Percentiles rank a stretch among this genome's conserved stretches.
These are phyloP conservation scores for Lipomyces yamanashiensis DNA, from an alignment of 805 yeast species.

Conservation along the genomic window DNA sequence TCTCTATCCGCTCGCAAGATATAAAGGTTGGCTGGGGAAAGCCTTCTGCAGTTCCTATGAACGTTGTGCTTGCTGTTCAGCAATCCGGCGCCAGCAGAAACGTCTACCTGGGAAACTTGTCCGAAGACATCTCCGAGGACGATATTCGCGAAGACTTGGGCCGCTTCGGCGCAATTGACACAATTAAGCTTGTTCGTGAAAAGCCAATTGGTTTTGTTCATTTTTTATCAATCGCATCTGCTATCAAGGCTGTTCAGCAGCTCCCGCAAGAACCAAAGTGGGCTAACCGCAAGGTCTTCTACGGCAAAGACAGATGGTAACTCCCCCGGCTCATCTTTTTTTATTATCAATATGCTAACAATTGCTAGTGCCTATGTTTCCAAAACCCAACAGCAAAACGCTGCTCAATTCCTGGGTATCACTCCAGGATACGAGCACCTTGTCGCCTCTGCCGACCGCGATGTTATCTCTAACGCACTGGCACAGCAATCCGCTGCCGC, in stretches of 20 bases:
- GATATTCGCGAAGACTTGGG: constrained; percentile 69
- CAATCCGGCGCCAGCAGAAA: constrained; percentile 92
- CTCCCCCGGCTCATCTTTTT: not conserved
- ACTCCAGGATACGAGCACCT: constrained; percentile 87
- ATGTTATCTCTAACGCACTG: constrained; percentile 53
- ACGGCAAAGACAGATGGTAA: constrained; percentile 81
- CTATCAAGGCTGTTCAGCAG: constrained; percentile 81
- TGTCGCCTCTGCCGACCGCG: constrained; percentile 68
- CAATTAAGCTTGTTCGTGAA: constrained; percentile 75
- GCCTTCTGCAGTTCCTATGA: constrained; percentile 71
- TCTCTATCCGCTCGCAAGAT: constrained; percentile 78
- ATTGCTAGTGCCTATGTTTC: constrained; percentile 74
- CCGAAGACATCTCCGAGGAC: constrained; percentile 66
- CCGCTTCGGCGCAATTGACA: constrained; percentile 82
- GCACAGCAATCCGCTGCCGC: constrained; percentile 96
- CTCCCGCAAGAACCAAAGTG: constrained; percentile 73
- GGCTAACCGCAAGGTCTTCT: constrained; percentile 76
- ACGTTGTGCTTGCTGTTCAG: constrained; percentile 74
- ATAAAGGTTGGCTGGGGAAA: constrained; percentile 94
- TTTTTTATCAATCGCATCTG: constrained; percentile 80
- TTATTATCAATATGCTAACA: constrained; percentile 46
- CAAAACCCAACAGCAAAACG: constrained; percentile 94
- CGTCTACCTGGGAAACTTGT: constrained; percentile 83
- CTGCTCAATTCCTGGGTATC: constrained; percentile 90
- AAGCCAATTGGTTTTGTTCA: constrained; percentile 84